Percentiles rank a stretch among this genome's conserved stretches.
These are phyloP conservation scores for Apiotrichum siamense DNA, from an alignment of 1,284 basidiomycete species.

Conservation along the genomic window DNA sequence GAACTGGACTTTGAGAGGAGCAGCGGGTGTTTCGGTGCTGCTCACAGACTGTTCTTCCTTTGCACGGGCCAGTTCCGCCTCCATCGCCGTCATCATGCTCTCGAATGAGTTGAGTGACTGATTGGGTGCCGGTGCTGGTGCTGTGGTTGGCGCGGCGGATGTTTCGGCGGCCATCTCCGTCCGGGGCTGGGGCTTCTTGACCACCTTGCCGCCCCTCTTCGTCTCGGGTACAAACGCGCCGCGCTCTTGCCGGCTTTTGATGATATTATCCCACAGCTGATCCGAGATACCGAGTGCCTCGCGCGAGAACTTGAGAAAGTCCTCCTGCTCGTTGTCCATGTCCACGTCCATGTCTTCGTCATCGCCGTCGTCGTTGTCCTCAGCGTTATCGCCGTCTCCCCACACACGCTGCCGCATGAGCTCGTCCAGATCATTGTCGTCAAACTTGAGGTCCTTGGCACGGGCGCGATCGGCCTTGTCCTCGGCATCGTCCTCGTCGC, in stretches of 20 bases:
- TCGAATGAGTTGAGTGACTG: conserved; percentile 83
- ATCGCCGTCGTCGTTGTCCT: conserved; percentile 28
- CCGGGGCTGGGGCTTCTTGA: background rate
- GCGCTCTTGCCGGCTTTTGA: conserved; percentile 68
- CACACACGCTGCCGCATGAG: conserved; percentile 78
- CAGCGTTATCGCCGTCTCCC: conserved; percentile 53
- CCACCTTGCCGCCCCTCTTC: background rate
- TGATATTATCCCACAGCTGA: conserved; percentile 73
- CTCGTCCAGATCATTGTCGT: conserved; percentile 69
- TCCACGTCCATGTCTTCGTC: conserved; percentile 71
- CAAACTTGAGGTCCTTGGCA: conserved; percentile 47
- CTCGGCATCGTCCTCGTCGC: conserved; percentile 21
- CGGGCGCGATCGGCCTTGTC: conserved; percentile 15
- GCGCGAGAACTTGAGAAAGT: conserved; percentile 85
- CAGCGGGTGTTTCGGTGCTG: background rate
- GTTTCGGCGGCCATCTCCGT: background rate
- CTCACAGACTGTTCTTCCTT: conserved; percentile 2
- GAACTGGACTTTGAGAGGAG: conserved; percentile 2
- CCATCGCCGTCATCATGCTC: conserved; percentile 89
- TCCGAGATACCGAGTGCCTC: conserved; percentile 79
- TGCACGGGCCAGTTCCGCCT: conserved; percentile 59
- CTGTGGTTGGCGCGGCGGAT: background rate
- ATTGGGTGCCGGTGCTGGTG: conserved; percentile 50
- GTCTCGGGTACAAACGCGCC: conserved; percentile 33
- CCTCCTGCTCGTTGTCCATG: conserved; percentile 81